Conservation (phyloP, 495 filamentous ascomycete genomes). For the Entonaema liquescens region DNA sequence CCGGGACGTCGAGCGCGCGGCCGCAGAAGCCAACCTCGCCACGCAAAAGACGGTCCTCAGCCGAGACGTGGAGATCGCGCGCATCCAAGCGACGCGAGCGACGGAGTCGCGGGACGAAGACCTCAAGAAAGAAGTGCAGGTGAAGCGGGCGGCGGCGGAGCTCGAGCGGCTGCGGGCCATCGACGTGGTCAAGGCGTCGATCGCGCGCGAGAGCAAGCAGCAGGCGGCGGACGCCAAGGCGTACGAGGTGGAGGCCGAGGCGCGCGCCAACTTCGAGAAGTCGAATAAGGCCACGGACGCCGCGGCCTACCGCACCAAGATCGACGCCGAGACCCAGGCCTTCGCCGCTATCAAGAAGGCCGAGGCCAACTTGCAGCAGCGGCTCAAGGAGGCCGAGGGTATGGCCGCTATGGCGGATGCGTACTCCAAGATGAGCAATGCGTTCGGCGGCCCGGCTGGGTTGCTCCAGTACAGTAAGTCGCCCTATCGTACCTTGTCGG, state of each 20-base stretch:
- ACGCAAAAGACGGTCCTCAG: slow-evolving; percentile 75
- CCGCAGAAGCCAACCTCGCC: slow-evolving; percentile 75
- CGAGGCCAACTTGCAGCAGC: slow-evolving; percentile 66
- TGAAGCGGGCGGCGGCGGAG: slow-evolving; percentile 78
- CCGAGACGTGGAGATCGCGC: slow-evolving; percentile 73
- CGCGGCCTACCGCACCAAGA: slow-evolving; percentile 52
- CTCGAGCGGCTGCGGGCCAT: slow-evolving; percentile 77
- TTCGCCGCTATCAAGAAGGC: slow-evolving; percentile 65
- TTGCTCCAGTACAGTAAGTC: slow-evolving; percentile 69
- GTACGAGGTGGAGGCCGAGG: slow-evolving; percentile 63
- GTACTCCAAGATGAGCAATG: slow-evolving; percentile 71
- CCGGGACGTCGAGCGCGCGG: slow-evolving; percentile 79
- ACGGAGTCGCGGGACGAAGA: slow-evolving; percentile 79
- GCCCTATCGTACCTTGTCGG: not conserved
- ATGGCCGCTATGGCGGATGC: slow-evolving; percentile 78
- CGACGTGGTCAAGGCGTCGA: slow-evolving; percentile 80
- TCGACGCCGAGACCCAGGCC: slow-evolving; percentile 48
- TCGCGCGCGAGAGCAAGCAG: slow-evolving; percentile 73
- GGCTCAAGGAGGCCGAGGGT: slow-evolving; percentile 78
- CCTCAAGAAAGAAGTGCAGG: slow-evolving; percentile 75
- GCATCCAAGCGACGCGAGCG: slow-evolving; percentile 73
- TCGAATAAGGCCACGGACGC: slow-evolving; percentile 66
- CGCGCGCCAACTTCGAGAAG: slow-evolving; percentile 68
- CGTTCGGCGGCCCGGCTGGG: slow-evolving; percentile 77
- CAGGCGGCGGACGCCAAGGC: slow-evolving; percentile 74